phyloP scores from a whole-genome alignment of 176 grass and related monocot species.

The Oryza coarctata region DNA sequence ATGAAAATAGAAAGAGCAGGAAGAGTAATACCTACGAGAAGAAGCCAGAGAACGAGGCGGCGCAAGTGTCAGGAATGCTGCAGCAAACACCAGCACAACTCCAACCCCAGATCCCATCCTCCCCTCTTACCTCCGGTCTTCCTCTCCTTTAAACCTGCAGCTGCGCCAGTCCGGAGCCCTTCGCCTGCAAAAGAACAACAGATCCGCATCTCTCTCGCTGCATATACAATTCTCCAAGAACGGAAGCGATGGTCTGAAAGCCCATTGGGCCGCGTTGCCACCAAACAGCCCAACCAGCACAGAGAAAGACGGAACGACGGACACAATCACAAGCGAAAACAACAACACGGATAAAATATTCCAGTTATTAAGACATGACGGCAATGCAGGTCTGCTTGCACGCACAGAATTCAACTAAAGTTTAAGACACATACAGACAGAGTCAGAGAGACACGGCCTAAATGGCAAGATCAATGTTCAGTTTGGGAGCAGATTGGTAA shows the following conservation, averaged over 20 bases:
- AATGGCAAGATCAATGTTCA: background rate
- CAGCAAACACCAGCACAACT: conserved; percentile 23
- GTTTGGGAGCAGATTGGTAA: background rate
- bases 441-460: background rate
- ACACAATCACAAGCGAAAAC: background rate
- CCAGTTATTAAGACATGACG: background rate
- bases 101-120: conserved; percentile 26
- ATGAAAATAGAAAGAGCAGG: background rate
- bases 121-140: background rate
- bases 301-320: background rate
- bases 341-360: conserved; percentile 15
- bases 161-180: background rate
- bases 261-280: conserved; percentile 31
- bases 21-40: conserved; percentile 32
- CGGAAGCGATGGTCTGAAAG: background rate
- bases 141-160: background rate
- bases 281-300: conserved; percentile 6
- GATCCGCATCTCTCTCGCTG: conserved; percentile 4
- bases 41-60: conserved; percentile 17
- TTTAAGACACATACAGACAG: background rate
- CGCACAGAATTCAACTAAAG: conserved; percentile 16
- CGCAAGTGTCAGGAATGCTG: background rate
- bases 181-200: background rate
- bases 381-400: conserved; percentile 28
- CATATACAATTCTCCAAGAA: background rate